phyloP scores from a whole-genome alignment of 768 basidiomycete genomes.

The Paxillus ammoniavirescens region DNA sequence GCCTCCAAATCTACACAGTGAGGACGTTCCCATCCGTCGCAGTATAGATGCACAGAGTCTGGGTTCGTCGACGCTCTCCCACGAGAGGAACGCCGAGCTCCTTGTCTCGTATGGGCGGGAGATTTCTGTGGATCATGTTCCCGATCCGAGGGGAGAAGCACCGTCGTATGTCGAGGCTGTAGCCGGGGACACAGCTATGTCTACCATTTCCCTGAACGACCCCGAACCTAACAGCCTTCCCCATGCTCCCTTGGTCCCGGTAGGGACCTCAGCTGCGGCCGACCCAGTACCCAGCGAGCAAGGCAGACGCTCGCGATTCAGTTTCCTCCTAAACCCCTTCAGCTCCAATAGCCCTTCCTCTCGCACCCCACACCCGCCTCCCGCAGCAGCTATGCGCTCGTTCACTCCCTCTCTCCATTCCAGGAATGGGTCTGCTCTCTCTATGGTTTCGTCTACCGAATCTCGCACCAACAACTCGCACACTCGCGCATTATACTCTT shows the following conservation, averaged over 20 bases:
- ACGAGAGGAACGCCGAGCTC: slow-evolving; percentile 22
- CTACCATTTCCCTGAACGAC: slow-evolving; percentile 16
- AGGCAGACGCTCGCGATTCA: slow-evolving; percentile 44
- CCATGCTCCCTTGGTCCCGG: not conserved
- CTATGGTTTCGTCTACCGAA: slow-evolving; percentile 22
- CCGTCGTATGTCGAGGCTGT: slow-evolving; percentile 61
- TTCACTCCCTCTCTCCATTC: slow-evolving; percentile 15
- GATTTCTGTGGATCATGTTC: slow-evolving; percentile 2
- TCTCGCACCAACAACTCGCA: slow-evolving; percentile 19
- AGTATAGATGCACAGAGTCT: slow-evolving; percentile 19
- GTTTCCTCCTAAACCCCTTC: slow-evolving; percentile 43
- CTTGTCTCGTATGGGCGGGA: slow-evolving; percentile 15
- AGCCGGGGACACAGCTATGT: slow-evolving; percentile 12
- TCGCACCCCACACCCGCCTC: slow-evolving; percentile 9
- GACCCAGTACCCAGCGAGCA: not conserved
- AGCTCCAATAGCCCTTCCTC: slow-evolving; percentile 27
- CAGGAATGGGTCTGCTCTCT: slow-evolving; percentile 19
- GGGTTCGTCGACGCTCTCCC: slow-evolving; percentile 14
- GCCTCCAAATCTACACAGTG: slow-evolving; percentile 10
- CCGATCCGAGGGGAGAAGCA: slow-evolving; percentile 56
- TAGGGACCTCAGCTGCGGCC: not conserved
- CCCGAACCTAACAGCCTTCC: slow-evolving; percentile 17
- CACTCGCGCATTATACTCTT: slow-evolving; percentile 20
- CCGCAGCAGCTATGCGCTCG: slow-evolving; percentile 17
- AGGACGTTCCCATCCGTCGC: slow-evolving; percentile 3